These are phyloP conservation scores for Pichia occidentalis DNA, from an alignment of 805 yeast genomes.

Conservation along the genomic window DNA sequence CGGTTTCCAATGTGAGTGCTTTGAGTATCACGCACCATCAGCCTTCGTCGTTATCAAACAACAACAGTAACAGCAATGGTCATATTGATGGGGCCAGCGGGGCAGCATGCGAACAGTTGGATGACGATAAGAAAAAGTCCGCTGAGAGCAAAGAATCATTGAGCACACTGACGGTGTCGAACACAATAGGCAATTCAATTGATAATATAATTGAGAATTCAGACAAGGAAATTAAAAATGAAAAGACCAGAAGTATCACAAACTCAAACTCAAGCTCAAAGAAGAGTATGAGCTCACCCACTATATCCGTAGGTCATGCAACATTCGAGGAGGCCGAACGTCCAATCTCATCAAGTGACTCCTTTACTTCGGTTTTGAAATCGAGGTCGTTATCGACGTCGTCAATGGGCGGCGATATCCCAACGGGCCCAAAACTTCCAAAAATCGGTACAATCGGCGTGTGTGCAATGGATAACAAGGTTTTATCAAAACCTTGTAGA, in stretches of 20 bases:
- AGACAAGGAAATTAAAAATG: background rate
- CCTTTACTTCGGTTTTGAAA: constrained; percentile 15
- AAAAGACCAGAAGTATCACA: background rate
- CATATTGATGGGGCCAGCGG: background rate
- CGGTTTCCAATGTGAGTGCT: constrained; percentile 28
- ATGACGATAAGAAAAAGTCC: background rate
- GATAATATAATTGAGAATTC: background rate
- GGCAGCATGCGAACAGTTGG: background rate
- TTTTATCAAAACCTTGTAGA: constrained; percentile 90
- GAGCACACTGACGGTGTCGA: background rate
- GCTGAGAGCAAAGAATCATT: no score
- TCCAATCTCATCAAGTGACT: constrained; percentile 11
- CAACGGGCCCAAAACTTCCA: constrained; percentile 48
- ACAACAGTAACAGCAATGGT: background rate
- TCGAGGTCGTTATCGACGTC: constrained; percentile 29
- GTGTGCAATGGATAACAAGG: constrained; percentile 98
- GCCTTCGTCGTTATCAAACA: background rate
- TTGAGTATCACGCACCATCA: constrained; percentile 22
- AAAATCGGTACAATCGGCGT: constrained; percentile 92
- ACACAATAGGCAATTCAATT: background rate
- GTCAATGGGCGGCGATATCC: constrained; percentile 10
- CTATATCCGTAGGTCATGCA: background rate
- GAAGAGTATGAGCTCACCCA: background rate
- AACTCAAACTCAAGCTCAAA: background rate
- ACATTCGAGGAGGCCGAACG: constrained; percentile 6